Conservation (phyloP, 116 monocot species). For the Dioscorea cayenensis region DNA sequence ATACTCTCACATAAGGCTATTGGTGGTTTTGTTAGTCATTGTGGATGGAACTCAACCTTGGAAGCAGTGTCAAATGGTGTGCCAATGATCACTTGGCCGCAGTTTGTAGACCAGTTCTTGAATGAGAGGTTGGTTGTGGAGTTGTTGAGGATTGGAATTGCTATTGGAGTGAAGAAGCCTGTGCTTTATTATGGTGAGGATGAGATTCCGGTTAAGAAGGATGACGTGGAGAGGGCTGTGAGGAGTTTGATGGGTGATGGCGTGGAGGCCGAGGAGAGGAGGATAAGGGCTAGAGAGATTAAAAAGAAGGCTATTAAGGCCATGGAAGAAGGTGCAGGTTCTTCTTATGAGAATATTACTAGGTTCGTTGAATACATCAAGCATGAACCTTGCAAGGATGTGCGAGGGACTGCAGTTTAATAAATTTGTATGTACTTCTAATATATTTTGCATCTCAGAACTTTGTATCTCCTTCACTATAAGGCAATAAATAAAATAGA, state of each 20-base stretch:
- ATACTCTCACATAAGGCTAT: neutral
- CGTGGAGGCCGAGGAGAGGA: neutral
- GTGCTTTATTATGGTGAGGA: neutral
- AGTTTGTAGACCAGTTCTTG: neutral
- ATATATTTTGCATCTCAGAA: no score
- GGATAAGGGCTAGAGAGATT: neutral
- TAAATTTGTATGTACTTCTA: no score
- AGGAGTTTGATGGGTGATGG: slow-evolving; percentile 4
- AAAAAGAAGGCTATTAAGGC: slow-evolving; percentile 1
- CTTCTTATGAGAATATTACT: neutral
- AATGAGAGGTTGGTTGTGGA: slow-evolving; percentile 2
- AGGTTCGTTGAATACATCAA: no score
- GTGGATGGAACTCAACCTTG: slow-evolving; percentile 36
- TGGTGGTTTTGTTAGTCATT: slow-evolving; percentile 23
- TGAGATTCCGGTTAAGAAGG: neutral
- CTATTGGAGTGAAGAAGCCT: neutral
- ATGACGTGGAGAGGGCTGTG: neutral
- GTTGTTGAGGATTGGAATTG: neutral
- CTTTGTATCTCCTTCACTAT: no score
- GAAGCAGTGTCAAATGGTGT: slow-evolving; percentile 9
- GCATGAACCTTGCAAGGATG: neutral
- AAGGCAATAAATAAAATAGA: no score
- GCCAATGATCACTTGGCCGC: slow-evolving; percentile 2
- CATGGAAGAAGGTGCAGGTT: slow-evolving; percentile 12
- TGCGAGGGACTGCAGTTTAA: neutral